Percentiles rank a stretch among this genome's conserved stretches.
Conservation (phyloP, 805 yeast species). For the Clavispora carvajalis region DNA sequence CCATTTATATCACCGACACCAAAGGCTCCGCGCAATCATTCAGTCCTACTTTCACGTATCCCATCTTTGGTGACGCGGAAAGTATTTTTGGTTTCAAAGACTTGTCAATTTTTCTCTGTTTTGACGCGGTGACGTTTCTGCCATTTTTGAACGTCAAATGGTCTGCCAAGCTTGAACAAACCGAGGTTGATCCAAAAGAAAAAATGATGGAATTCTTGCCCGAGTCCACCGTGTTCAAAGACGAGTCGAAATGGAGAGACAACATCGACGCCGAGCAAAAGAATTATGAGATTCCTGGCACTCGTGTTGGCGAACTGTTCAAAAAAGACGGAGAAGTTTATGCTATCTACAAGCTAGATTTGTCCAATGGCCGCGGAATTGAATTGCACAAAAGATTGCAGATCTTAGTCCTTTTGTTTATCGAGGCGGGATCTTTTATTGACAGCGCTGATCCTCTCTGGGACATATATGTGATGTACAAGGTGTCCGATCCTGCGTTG, state of each 20-base stretch:
- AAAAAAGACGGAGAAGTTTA: constrained; percentile 35
- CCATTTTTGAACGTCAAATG: constrained; percentile 67
- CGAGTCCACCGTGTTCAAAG: constrained; percentile 50
- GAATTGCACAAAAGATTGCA: constrained; percentile 68
- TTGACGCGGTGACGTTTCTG: constrained; percentile 67
- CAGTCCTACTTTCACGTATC: constrained; percentile 81
- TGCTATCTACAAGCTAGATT: constrained; percentile 47
- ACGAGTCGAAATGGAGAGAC: constrained; percentile 66
- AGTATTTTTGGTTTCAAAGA: constrained; percentile 79
- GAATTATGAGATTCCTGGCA: constrained; percentile 40
- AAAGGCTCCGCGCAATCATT: constrained; percentile 55
- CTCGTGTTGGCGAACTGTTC: constrained; percentile 23
- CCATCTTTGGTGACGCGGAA: constrained; percentile 90
- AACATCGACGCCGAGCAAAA: constrained; percentile 44
- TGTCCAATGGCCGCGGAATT: constrained; percentile 36
- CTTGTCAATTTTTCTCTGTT: constrained; percentile 57
- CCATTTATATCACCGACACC: constrained; percentile 51
- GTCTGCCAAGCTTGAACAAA: constrained; percentile 47
- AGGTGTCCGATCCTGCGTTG: constrained; percentile 16
- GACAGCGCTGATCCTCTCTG: constrained; percentile 72
- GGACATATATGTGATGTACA: constrained; percentile 63
- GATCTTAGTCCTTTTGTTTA: constrained; percentile 73
- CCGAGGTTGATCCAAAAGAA: constrained; percentile 54
- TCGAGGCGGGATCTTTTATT: constrained; percentile 91
- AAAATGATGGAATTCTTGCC: constrained; percentile 60